Conservation (phyloP, 257 asterid genomes). For the Phtheirospermum japonicum region DNA sequence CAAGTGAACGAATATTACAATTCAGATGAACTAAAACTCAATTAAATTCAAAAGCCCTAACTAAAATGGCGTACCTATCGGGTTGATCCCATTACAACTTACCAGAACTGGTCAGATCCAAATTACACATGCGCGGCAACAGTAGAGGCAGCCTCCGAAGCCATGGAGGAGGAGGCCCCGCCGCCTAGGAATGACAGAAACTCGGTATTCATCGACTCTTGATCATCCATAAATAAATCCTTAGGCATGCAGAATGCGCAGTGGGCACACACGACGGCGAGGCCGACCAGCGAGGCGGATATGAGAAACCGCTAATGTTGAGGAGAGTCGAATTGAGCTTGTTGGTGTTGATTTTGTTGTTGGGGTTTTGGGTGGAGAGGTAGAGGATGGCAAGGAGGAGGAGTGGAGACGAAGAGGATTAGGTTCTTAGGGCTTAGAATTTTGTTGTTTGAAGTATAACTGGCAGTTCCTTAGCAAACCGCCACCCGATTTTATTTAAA, state of each 20-base stretch:
- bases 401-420: conserved; percentile 71
- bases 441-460: no score
- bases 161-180: conserved; percentile 76
- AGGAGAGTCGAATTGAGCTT: conserved; percentile 10
- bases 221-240: conserved; percentile 88
- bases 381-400: conserved; percentile 67
- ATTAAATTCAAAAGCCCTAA: conserved; percentile 16
- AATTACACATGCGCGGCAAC: conserved; percentile 53
- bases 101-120: conserved; percentile 24
- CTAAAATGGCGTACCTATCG: conserved; percentile 30
- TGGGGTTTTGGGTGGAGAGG: conserved; percentile 70
- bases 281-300: conserved; percentile 67
- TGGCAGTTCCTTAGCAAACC: no score
- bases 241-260: conserved; percentile 88
- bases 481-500: no score
- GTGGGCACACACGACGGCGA: conserved; percentile 66
- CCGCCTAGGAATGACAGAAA: conserved; percentile 79
- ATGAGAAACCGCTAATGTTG: conserved; percentile 45
- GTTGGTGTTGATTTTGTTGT: conserved; percentile 29
- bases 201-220: conserved; percentile 60
- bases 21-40: conserved; percentile 10
- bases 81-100: conserved; percentile 3
- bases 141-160: conserved; percentile 60
- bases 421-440: conserved; percentile 60
- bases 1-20: conserved; percentile 29